phyloP scores from a whole-genome alignment of 225 moss, liverwort and hornwort species.

The Bryoerythrophyllum caledonicum region DNA sequence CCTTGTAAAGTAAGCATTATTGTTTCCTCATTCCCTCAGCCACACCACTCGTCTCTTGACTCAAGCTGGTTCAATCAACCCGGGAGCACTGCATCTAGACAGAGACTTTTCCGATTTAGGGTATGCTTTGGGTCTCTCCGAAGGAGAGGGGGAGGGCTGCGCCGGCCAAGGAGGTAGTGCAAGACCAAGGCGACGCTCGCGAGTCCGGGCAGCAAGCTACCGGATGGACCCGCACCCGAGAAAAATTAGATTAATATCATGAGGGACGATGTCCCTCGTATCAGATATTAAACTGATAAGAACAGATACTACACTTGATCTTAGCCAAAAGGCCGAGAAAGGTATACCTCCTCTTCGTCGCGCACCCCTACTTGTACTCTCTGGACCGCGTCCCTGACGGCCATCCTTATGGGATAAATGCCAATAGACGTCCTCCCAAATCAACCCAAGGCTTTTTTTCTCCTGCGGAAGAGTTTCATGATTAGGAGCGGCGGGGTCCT shows the following conservation, averaged over 20 bases:
- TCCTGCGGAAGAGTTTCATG: too few relatives aligned
- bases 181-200: not conserved
- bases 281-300: constrained; percentile 93
- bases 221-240: not conserved
- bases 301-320: constrained; percentile 95
- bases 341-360: constrained; percentile 21
- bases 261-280: constrained; percentile 34
- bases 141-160: not conserved
- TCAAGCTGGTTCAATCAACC: not conserved
- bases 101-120: too few relatives aligned
- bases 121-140: too few relatives aligned
- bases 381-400: too few relatives aligned
- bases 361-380: too few relatives aligned
- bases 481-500: too few relatives aligned
- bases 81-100: too few relatives aligned
- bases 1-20: constrained; percentile 6
- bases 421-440: too few relatives aligned
- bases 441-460: too few relatives aligned
- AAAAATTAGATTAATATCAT: constrained; percentile 12
- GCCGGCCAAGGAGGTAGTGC: not conserved
- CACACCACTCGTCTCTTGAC: too few relatives aligned
- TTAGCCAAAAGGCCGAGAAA: constrained; percentile 94
- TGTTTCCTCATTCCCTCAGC: not conserved
- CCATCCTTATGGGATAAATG: too few relatives aligned
- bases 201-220: not conserved